Evolutionary conservation across 352 stramenopile species (phyloP).

Genomic region (Globisporangium cylindrosporum): DNA sequence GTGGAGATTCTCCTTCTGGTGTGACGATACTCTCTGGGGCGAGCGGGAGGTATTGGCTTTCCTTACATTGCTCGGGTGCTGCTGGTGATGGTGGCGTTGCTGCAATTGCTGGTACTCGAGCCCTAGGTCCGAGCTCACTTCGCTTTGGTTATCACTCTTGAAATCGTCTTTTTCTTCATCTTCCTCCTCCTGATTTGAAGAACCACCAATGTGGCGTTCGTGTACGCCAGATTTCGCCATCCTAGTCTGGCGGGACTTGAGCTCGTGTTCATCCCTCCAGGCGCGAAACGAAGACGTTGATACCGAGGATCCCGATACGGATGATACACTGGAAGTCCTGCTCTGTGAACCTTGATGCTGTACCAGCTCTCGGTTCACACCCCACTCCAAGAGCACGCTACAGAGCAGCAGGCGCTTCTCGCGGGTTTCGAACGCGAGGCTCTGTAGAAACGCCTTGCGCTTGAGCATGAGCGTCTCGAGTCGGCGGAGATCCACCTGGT

Average conservation of each 20-base stretch:
- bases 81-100: neutral
- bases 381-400: constrained; percentile 52
- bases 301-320: neutral
- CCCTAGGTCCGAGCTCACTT: neutral
- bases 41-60: constrained; percentile 2
- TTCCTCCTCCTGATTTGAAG: constrained; percentile 14
- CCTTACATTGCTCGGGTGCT: neutral
- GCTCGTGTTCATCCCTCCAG: neutral
- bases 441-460: constrained; percentile 29
- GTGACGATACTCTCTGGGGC: neutral
- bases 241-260: neutral
- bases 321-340: neutral
- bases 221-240: neutral
- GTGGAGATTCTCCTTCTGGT: constrained; percentile 1
- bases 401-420: constrained; percentile 45
- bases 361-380: constrained; percentile 41
- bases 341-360: neutral
- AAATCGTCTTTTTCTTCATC: constrained; percentile 13
- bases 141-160: constrained; percentile 12
- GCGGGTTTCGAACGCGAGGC: constrained; percentile 34
- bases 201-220: neutral
- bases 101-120: neutral
- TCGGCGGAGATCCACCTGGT: constrained; percentile 17
- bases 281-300: neutral
- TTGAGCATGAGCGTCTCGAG: constrained; percentile 24